Evolutionary conservation across 345 rosid species (phyloP), one percentile per base, ranked within the genome.

Genomic region (Pistacia atlantica): DNA sequence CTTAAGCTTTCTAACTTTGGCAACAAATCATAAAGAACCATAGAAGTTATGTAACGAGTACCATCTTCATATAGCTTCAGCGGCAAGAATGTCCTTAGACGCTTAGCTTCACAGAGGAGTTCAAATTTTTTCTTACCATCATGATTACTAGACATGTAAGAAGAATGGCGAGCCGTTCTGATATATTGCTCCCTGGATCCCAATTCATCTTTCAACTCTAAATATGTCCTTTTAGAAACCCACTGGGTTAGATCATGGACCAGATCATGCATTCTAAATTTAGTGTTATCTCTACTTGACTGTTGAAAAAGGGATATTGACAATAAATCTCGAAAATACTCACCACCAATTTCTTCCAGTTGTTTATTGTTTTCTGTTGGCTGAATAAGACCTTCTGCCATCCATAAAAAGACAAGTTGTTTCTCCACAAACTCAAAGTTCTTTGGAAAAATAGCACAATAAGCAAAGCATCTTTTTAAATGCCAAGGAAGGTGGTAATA

Each of bases 401-500:
- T 80, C 83, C 83, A 80, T 22, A 77, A 12, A 1, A 61, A 9
- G 25, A 80, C 71, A 38, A 78, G 18, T 42, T 81, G 70, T 11
- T 74, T 67, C 77, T 78, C 68, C 33, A 78, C 70, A 9, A 78
- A 74, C 31, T 74, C 73, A 51, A 78, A 74, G 17, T 65, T 74
- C 8, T 74, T 81, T 0, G 81, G 73, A 63, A 81, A n/a, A 8
- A 67, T 60, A 45, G 77, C 68, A 54, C 83, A 76, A 12, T 76
- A 80, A 9, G 66, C 72, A 42, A 75, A 80, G 52, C 77, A 80
- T 57, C 77, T 66, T 63, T 80, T 80, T 1, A 76, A 13, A 58
- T 52, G 64, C 0, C 74, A 72, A 51, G 77, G 77, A 11, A 80
- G 56, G 56, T 72, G 56, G 14, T 59, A 55, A 4, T 58, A 72